These are phyloP conservation scores for Sporothrix curviconia DNA, from an alignment of 2,329 filamentous ascomycete species.

Conservation along the genomic window DNA sequence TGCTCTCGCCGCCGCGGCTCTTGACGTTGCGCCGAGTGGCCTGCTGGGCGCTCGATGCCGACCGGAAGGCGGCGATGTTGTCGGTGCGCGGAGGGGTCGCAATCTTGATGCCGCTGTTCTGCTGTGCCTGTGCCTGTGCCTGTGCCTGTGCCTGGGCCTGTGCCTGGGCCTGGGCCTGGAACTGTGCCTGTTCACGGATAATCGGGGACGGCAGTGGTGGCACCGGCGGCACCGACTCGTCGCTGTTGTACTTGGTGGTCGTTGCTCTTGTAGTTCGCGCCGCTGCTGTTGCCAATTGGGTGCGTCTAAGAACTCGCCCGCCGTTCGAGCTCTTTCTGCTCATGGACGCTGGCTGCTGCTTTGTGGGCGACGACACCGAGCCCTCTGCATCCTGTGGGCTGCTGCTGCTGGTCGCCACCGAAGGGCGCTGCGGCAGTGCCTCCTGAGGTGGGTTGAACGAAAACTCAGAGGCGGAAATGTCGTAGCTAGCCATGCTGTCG, in stretches of 20 bases:
- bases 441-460: constrained; percentile 45
- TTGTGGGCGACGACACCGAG: not conserved
- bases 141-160: constrained; percentile 3
- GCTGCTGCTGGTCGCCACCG: not conserved
- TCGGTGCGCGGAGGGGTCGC: not conserved
- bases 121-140: no score
- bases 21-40: constrained; percentile 32
- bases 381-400: not conserved
- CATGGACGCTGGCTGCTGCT: not conserved
- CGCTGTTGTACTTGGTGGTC: constrained; percentile 26
- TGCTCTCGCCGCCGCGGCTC: constrained; percentile 38
- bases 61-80: constrained; percentile 8
- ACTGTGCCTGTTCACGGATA: constrained; percentile 18
- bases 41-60: not conserved
- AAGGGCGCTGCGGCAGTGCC: not conserved
- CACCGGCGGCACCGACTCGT: constrained; percentile 46
- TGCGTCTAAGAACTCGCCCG: constrained; percentile 7
- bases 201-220: constrained; percentile 43
- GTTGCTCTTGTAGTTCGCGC: constrained; percentile 16
- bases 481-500: constrained; percentile 67
- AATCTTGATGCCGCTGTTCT: not conserved
- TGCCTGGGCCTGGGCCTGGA: constrained; percentile 2
- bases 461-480: constrained; percentile 59
- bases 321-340: constrained; percentile 6
- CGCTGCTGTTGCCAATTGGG: not conserved